phyloP scores from a whole-genome alignment of 805 yeast genomes.

The Barnettozyma pratensis region DNA sequence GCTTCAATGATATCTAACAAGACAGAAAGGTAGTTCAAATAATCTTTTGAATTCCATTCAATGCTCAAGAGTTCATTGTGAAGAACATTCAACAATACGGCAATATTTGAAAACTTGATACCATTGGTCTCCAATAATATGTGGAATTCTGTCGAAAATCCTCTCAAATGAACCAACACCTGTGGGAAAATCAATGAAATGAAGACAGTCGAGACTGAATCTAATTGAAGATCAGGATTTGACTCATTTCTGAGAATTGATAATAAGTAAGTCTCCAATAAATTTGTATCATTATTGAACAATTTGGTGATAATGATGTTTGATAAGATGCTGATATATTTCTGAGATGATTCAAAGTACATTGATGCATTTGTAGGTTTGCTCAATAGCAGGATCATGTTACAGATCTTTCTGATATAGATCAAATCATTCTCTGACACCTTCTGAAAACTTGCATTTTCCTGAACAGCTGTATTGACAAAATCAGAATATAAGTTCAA shows the following conservation, averaged over 20 bases:
- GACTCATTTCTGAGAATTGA: conserved; percentile 12
- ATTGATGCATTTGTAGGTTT: conserved; percentile 28
- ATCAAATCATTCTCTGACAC: conserved; percentile 28
- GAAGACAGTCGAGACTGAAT: conserved; percentile 15
- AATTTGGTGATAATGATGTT: conserved; percentile 32
- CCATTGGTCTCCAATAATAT: conserved; percentile 15
- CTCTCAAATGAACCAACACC: conserved; percentile 25
- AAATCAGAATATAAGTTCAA: conserved; percentile 22
- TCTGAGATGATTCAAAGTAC: conserved; percentile 27
- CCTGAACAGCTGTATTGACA: conserved; percentile 23
- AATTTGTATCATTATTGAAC: conserved; percentile 17
- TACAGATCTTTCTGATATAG: conserved; percentile 21
- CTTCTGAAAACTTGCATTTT: conserved; percentile 23
- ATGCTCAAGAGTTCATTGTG: conserved; percentile 18
- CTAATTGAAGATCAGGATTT: conserved; percentile 6
- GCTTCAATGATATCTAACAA: conserved; percentile 19
- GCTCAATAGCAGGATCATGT: conserved; percentile 25
- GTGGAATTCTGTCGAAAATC: conserved; percentile 25
- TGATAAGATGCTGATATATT: conserved; percentile 30
- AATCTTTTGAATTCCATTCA: conserved; percentile 24
- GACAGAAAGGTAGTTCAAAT: conserved; percentile 23
- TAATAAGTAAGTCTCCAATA: conserved; percentile 18
- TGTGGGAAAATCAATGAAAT: conserved; percentile 25
- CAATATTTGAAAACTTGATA: conserved; percentile 18
- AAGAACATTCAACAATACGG: conserved; percentile 15